Evolutionary conservation across 805 yeast species (phyloP), one percentile per base, ranked within the genome.

Genomic region (Candida andamanensis): DNA sequence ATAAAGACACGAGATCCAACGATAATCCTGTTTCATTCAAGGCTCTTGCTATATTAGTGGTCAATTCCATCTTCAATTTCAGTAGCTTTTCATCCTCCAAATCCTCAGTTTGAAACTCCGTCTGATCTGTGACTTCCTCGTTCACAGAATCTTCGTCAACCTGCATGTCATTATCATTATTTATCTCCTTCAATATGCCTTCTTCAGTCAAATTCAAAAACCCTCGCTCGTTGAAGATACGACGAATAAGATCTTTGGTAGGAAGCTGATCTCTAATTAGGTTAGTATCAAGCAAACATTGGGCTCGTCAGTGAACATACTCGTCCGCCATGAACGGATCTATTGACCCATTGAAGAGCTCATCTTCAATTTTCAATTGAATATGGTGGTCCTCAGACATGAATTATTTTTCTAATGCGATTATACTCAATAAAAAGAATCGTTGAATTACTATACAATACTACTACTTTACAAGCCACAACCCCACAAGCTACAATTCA

Each of bases 21-120:
- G 95, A 80, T 23, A 92, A 57, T 0, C 96, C 87, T 0, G 95
- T 78, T 50, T 92, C 97, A 52, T 90, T 92, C 44, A 85, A 63
- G 2, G 97, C 95, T 0, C 76, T 55, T 33, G 74, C 70, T 18
- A 83, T 65, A 26, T 67, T 62, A 12, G 60, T 64, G 11, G 78
- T 45, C 25, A 80, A 66, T 36, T 76, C 75, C n/a, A 59, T 50
- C 47, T 77, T 77, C 12, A 73, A 66, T 26, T 61, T 63, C 29
- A 61, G 55, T 45, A 78, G 78, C 7, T 61, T 60, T 27, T 64
- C 50, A 17, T 37, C 24, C 8, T 37, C 49, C 22, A n/a, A n/a
- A 19, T 19, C 22, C 11, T 19, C 22, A 22, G 46, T 41, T 1
- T 40, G 20, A 17, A 45, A 32, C 5, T 46, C 46, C 4, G 18